Percentiles rank a stretch among this genome's conserved stretches.
These are phyloP conservation scores for Saccharomyces hybrid DNA, from an alignment of 1,139 yeast genomes.

Conservation along the genomic window DNA sequence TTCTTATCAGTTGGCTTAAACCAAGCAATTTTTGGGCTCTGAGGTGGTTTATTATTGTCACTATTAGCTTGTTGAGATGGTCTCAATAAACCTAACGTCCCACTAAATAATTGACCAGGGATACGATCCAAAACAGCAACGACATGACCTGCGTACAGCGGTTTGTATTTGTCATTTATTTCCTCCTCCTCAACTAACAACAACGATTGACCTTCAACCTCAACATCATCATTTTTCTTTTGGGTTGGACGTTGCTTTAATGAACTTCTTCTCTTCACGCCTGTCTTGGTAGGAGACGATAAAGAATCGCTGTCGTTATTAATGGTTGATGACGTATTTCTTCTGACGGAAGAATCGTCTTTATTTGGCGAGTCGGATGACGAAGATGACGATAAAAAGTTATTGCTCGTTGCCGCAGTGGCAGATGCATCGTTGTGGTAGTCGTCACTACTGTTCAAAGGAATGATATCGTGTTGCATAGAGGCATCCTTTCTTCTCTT, in stretches of 20 bases:
- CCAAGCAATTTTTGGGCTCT: conserved; percentile 93
- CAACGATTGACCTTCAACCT: conserved; percentile 93
- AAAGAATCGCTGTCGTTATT: conserved; percentile 25
- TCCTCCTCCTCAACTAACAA: conserved; percentile 91
- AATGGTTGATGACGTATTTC: conserved; percentile 21
- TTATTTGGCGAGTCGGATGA: conserved; percentile 8
- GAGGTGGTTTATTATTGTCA: conserved; percentile 35
- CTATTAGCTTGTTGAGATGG: conserved; percentile 87
- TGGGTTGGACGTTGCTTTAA: conserved; percentile 95
- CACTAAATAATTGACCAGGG: conserved; percentile 91
- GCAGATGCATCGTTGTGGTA: conserved; percentile 62
- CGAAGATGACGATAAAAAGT: conserved; percentile 15
- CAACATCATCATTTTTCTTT: conserved; percentile 96
- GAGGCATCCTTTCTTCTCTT: conserved; percentile 76
- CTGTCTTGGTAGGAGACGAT: conserved; percentile 18
- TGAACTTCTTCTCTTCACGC: conserved; percentile 77
- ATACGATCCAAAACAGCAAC: conserved; percentile 96
- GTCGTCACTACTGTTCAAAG: conserved; percentile 47
- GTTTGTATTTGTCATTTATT: conserved; percentile 84
- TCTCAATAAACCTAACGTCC: conserved; percentile 84
- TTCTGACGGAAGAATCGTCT: conserved; percentile 18
- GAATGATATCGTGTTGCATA: conserved; percentile 29
- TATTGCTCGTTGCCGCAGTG: conserved; percentile 14
- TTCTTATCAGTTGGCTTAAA: conserved; percentile 96
- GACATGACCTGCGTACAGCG: conserved; percentile 94